Evolutionary conservation across 2,329 filamentous ascomycete species (phyloP), one percentile per base, ranked within the genome.

Genomic region (Chrysoporthe cubensis): DNA sequence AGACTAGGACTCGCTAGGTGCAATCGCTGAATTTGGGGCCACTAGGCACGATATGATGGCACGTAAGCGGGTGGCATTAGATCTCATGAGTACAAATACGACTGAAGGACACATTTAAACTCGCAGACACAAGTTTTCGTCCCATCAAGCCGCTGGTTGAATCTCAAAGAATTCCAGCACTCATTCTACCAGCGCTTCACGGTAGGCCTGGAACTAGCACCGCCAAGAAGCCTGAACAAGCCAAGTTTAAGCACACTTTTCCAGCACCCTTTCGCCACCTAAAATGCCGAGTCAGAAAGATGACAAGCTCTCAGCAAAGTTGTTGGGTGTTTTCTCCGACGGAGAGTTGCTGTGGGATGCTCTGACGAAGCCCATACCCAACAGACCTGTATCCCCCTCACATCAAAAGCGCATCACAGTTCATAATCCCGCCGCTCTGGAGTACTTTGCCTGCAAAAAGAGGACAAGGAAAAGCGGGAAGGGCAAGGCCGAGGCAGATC

Each of bases 391-490:
- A 16, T 32, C 57, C 34, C n/a, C 40, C 16, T 32, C 57, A 21
- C 21, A n/a, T n/a, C 18, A n/a, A 16, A 44, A 60, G 57, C 44
- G n/a, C n/a, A 44, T 4, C 6, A 14, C n/a, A 11, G 21, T 40
- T 3, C 8, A 32, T 2, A 60, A 26, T 16, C 37, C 40, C 9
- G 21, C 40, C 57, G 13, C 40, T n/a, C 11, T 57, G 34, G 54
- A 57, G 34, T 57, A 57, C 13, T 40, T 57, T 9, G 54, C 54
- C 54, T 57, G 54, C 34, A 57, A 40, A 32, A 57, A n/a, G 16
- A 57, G 7, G 13, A 40, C 16, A 6, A 57, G n/a, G 54, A n/a
- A 37, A 9, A 3, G 4, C 13, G 34, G 5, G 7, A 57, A 34
- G 32, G 32, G 54, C 16, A 37, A 57, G 16, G 34, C 6, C 16